phyloP scores from a whole-genome alignment of 495 filamentous ascomycete genomes.

The Astrothelium macrocarpum region DNA sequence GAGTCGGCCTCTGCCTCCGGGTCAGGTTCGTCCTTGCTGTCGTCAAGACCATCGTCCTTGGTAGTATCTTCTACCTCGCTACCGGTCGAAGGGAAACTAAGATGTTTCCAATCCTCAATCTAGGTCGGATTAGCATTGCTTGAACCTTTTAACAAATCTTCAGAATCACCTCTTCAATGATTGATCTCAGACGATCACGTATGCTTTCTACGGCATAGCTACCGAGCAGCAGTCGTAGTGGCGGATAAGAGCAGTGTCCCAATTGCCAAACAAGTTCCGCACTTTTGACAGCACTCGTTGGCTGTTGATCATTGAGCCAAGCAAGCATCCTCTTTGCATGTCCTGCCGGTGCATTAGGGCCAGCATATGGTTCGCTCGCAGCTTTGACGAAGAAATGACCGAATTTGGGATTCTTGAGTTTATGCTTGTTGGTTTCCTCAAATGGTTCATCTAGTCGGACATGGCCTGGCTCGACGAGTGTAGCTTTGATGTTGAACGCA shows the following conservation, averaged over 20 bases:
- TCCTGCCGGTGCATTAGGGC: slow-evolving; percentile 64
- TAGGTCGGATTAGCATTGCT: not conserved
- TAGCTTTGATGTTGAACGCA: slow-evolving; percentile 81
- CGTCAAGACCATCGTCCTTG: not conserved
- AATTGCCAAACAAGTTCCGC: slow-evolving; percentile 97
- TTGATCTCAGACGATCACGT: slow-evolving; percentile 72
- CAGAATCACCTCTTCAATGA: slow-evolving; percentile 72
- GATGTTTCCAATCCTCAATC: slow-evolving; percentile 39
- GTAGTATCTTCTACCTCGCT: not conserved
- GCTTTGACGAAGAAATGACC: slow-evolving; percentile 88
- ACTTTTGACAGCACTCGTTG: slow-evolving; percentile 83
- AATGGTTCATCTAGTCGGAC: slow-evolving; percentile 63
- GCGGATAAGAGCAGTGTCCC: slow-evolving; percentile 85
- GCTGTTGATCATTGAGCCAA: slow-evolving; percentile 87
- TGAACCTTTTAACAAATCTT: not conserved
- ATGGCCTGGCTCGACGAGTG: slow-evolving; percentile 83
- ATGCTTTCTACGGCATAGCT: slow-evolving; percentile 95
- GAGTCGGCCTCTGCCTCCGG: not conserved
- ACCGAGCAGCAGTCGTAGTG: slow-evolving; percentile 72
- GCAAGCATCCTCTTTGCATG: slow-evolving; percentile 92
- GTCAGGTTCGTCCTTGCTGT: not conserved
- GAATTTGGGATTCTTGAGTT: slow-evolving; percentile 38
- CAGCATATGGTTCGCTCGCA: slow-evolving; percentile 69
- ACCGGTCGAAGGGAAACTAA: slow-evolving; percentile 26
- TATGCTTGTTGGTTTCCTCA: slow-evolving; percentile 18